Evolutionary conservation across 2,329 filamentous ascomycete species (phyloP).

Genomic region (Verticillium nonalfalfae): DNA sequence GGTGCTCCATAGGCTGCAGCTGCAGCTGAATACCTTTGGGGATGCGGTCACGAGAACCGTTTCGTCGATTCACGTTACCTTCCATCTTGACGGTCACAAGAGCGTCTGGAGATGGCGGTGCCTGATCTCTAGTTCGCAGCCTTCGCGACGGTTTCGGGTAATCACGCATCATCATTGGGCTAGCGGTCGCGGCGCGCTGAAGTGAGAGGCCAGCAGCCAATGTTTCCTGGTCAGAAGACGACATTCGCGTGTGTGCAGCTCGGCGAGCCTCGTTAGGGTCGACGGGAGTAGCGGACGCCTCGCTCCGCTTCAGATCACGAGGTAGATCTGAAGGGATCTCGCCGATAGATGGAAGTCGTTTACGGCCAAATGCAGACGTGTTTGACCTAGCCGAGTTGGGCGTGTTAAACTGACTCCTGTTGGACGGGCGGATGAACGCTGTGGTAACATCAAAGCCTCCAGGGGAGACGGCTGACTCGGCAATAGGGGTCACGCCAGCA

Average conservation of each 20-base stretch:
- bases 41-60: constrained; percentile 72
- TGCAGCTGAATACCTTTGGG: constrained; percentile 63
- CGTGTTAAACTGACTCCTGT: constrained; percentile 63
- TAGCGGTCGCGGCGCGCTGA: constrained; percentile 61
- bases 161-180: constrained; percentile 57
- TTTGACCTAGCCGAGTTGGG: constrained; percentile 60
- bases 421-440: constrained; percentile 60
- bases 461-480: constrained; percentile 70
- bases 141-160: constrained; percentile 11
- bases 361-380: constrained; percentile 51
- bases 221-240: constrained; percentile 35
- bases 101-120: constrained; percentile 58
- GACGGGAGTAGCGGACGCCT: constrained; percentile 12
- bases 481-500: constrained; percentile 81
- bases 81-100: constrained; percentile 58
- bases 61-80: constrained; percentile 51
- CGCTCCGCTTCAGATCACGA: constrained; percentile 1
- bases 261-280: constrained; percentile 20
- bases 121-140: constrained; percentile 32
- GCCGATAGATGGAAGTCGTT: constrained; percentile 71
- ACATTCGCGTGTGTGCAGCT: constrained; percentile 24
- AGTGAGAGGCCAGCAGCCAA: constrained; percentile 39
- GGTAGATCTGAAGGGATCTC: constrained; percentile 45
- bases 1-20: constrained; percentile 47
- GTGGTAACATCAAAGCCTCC: constrained; percentile 59